Conservation (phyloP, 2,329 filamentous ascomycete genomes). For the Pseudogymnoascus destructans region DNA sequence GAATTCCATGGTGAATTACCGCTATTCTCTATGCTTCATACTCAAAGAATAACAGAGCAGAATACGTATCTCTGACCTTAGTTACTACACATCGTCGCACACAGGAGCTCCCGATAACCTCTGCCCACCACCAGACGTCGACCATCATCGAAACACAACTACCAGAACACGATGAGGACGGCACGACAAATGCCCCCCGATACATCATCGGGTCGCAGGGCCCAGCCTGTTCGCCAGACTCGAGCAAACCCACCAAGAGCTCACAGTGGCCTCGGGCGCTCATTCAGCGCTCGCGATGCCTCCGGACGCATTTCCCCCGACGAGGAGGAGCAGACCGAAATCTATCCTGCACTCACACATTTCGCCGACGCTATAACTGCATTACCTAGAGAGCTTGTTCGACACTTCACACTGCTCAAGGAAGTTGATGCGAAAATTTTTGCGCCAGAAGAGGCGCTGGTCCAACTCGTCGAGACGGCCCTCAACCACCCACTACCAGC, state of each 20-base stretch:
- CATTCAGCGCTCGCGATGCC: slow-evolving; percentile 32
- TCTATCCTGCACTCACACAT: slow-evolving; percentile 53
- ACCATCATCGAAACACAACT: background rate
- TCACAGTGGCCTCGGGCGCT: slow-evolving; percentile 35
- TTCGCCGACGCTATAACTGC: slow-evolving; percentile 90
- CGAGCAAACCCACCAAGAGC: slow-evolving; percentile 50
- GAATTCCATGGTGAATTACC: slow-evolving; percentile 5
- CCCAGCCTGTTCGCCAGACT: slow-evolving; percentile 51
- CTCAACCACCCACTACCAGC: slow-evolving; percentile 38
- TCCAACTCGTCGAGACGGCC: slow-evolving; percentile 58
- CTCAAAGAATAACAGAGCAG: background rate
- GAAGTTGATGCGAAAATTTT: slow-evolving; percentile 97
- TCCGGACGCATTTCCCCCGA: slow-evolving; percentile 31
- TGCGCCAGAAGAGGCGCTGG: slow-evolving; percentile 70
- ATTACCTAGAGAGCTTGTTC: slow-evolving; percentile 85
- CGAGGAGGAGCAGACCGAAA: slow-evolving; percentile 47
- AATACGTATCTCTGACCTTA: slow-evolving; percentile 7
- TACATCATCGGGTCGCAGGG: slow-evolving; percentile 38
- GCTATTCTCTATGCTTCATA: background rate
- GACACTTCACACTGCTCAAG: slow-evolving; percentile 90
- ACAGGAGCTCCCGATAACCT: background rate
- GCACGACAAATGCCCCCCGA: slow-evolving; percentile 22
- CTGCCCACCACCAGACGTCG: slow-evolving; percentile 2
- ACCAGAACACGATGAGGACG: slow-evolving; percentile 24
- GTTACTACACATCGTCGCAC: slow-evolving; percentile 1